Percentiles rank a stretch among this genome's conserved stretches.
Conservation (phyloP, 495 filamentous ascomycete species). For the Podospora sp. region DNA sequence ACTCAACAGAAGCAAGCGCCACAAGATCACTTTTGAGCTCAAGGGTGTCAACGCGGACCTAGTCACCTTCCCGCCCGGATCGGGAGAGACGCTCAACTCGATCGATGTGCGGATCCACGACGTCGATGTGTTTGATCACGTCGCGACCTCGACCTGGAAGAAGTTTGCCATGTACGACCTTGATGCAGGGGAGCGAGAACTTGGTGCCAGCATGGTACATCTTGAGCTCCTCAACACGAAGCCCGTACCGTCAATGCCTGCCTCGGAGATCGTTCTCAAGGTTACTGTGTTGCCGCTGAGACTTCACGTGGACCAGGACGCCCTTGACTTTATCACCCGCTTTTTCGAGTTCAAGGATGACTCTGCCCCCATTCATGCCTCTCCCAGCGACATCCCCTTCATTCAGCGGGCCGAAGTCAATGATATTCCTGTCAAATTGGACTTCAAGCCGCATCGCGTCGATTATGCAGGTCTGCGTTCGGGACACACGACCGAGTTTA, state of each 20-base stretch:
- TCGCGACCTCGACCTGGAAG: conserved; percentile 96
- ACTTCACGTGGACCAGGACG: conserved; percentile 96
- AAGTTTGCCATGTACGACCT: conserved; percentile 95
- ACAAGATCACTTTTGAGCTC: conserved; percentile 95
- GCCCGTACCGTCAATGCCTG: conserved; percentile 79
- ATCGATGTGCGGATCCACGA: conserved; percentile 80
- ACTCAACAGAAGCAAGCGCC: conserved; percentile 80
- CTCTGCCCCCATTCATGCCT: conserved; percentile 49
- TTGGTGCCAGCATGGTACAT: conserved; percentile 84
- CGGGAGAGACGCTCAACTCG: conserved; percentile 81
- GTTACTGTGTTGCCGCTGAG: conserved; percentile 83
- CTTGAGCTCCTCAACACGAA: conserved; percentile 84
- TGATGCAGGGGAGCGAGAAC: conserved; percentile 82
- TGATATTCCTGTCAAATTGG: conserved; percentile 77
- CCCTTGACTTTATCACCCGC: conserved; percentile 92
- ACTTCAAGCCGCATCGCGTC: conserved; percentile 97
- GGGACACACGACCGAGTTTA: conserved; percentile 97
- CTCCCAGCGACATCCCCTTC: conserved; percentile 77
- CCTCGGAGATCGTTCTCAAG: conserved; percentile 87
- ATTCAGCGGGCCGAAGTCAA: conserved; percentile 88
- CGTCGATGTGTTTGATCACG: conserved; percentile 89
- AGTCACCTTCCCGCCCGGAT: conserved; percentile 75
- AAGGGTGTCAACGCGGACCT: conserved; percentile 83
- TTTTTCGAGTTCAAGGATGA: conserved; percentile 99
- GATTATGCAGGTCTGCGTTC: conserved; percentile 95